Conservation (phyloP, 192 early-diverging fungal genomes). For the Chytriomyces sp. region DNA sequence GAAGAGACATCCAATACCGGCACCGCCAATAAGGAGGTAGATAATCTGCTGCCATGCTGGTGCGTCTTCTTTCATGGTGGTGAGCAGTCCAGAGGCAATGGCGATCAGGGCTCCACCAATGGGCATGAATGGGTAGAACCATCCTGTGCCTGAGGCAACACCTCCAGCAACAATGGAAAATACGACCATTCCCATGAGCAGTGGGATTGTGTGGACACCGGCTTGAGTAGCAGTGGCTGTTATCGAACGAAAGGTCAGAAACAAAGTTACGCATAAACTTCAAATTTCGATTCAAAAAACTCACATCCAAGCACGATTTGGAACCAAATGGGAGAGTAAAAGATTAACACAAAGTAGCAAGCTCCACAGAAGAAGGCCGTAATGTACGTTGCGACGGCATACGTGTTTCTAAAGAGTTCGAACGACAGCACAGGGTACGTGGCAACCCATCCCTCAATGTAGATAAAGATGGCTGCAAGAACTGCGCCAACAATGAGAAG, state of each 20-base stretch:
- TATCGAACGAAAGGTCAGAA: neutral
- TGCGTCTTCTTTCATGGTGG: slow-evolving; percentile 60
- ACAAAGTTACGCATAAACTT: no score
- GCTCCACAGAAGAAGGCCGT: slow-evolving; percentile 37
- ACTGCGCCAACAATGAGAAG: slow-evolving; percentile 68
- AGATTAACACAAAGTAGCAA: slow-evolving; percentile 34
- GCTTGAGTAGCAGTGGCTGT: slow-evolving; percentile 67
- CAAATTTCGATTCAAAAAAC: slow-evolving; percentile 1
- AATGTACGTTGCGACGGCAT: slow-evolving; percentile 22
- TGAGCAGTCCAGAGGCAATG: slow-evolving; percentile 64
- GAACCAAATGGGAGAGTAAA: slow-evolving; percentile 59
- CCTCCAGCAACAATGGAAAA: slow-evolving; percentile 66
- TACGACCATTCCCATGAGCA: slow-evolving; percentile 61
- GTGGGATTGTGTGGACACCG: slow-evolving; percentile 73
- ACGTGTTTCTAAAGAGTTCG: slow-evolving; percentile 56
- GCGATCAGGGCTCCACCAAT: slow-evolving; percentile 55
- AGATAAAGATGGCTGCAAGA: slow-evolving; percentile 40
- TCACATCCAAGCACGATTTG: slow-evolving; percentile 69
- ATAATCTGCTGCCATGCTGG: slow-evolving; percentile 58
- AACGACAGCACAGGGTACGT: slow-evolving; percentile 70
- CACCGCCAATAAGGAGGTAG: slow-evolving; percentile 68
- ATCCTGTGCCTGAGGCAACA: slow-evolving; percentile 57
- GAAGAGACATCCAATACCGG: slow-evolving; percentile 71
- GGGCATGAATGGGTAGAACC: slow-evolving; percentile 65
- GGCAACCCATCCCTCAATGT: slow-evolving; percentile 68